Base-by-base conservation (phyloP, 2,329 filamentous ascomycete species). In the Didymella segeticola region DNA sequence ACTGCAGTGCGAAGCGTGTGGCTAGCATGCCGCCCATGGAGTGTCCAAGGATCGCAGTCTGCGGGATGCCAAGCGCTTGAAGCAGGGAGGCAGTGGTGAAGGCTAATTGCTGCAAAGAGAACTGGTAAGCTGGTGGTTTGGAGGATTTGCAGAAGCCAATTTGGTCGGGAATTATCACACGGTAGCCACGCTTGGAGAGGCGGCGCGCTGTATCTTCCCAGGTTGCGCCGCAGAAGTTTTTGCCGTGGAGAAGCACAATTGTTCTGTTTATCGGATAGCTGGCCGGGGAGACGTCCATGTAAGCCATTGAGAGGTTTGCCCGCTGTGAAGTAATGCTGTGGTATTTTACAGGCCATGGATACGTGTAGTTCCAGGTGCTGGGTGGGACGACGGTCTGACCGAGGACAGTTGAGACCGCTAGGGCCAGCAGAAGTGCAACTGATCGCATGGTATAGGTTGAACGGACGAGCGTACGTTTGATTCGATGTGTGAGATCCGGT, bases 61-160 rank as follows among this genome's bases (percentile, higher is more conserved):
- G 76, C 26, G 67, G 70, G 38, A 84, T 67, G 10, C 68, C 71
- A 19, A 84, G 72, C 1, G 75, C 69, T 41, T 75, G 58, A 9
- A 84, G 73, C 5, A 85, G 70, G n/a, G 70, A 72, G 33, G 76
- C 73, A 11, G 80, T 83, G 71, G 84, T 84, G 58, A 73, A 72
- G 1, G 80, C 78, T 6, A 84, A 70, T 65, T 83, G 81, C 26
- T 79, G 75, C 7, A 84, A 72, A 22, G 76, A 81, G 71, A 82
- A 83, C 63, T 84, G 81, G 64, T 84, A 84, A 11, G 63, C 61
- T 1, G 64, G 62, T 0, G 81, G 79, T 67, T 84, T 84, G 22
- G 78, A 77, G 8, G 81, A 83, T 67, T 84, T 84, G 77, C 82
- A 85, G 71, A 83, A 85, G 53, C 82, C 82, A 39, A 85, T 70